Percentiles rank a stretch among this genome's conserved stretches.
Conservation (phyloP, 768 basidiomycete genomes). For the Russula dissimulans region DNA sequence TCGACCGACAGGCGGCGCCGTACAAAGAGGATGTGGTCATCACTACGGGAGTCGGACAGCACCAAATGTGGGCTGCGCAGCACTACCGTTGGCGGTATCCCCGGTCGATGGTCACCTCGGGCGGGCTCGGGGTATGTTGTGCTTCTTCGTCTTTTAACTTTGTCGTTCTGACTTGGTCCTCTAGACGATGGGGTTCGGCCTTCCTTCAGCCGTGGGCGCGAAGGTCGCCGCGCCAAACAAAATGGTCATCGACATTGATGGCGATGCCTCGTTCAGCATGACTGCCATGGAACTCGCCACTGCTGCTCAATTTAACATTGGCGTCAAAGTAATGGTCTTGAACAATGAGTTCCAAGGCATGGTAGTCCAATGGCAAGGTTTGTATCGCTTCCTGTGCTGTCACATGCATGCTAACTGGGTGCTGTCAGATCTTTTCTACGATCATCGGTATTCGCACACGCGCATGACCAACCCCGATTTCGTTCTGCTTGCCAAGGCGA, state of each 20-base stretch:
- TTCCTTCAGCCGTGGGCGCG: conserved; percentile 90
- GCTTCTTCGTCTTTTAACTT: background rate
- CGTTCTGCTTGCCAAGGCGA: conserved; percentile 76
- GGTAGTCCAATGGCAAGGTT: conserved; percentile 99
- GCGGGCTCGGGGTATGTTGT: conserved; percentile 78
- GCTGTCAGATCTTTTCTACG: conserved; percentile 81
- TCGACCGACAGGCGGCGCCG: conserved; percentile 69
- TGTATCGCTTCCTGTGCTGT: conserved; percentile 17
- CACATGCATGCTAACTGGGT: background rate
- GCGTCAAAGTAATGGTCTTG: conserved; percentile 87
- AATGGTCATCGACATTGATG: conserved; percentile 92
- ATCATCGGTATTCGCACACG: conserved; percentile 93
- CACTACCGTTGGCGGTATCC: conserved; percentile 87
- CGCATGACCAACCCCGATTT: conserved; percentile 95
- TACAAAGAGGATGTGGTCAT: conserved; percentile 83
- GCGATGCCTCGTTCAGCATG: conserved; percentile 98
- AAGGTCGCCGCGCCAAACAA: conserved; percentile 94
- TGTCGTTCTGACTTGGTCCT: background rate
- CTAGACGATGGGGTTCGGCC: conserved; percentile 97
- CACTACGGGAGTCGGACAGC: conserved; percentile 94
- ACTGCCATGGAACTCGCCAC: conserved; percentile 99
- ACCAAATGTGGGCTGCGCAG: conserved; percentile 99
- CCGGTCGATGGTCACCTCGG: conserved; percentile 82
- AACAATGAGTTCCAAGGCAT: conserved; percentile 99
- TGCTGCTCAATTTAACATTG: conserved; percentile 83